Percentiles rank a stretch among this genome's conserved stretches.
These are phyloP conservation scores for Botryotinia calthae DNA, from an alignment of 2,329 filamentous ascomycete genomes.

Conservation along the genomic window DNA sequence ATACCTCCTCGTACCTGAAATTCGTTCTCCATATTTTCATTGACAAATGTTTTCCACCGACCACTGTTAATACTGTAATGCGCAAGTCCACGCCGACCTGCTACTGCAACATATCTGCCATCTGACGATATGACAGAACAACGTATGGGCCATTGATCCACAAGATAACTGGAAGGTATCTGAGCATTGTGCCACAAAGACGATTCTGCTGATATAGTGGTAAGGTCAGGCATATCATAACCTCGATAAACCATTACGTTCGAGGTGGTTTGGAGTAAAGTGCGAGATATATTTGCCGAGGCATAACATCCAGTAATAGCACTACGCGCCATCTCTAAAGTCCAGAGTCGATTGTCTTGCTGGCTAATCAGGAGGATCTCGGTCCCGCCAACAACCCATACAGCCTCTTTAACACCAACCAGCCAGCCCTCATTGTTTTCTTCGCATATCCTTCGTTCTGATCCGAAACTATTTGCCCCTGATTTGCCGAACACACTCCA, in stretches of 20 bases:
- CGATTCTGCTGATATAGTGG: conserved; percentile 85
- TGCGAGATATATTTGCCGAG: conserved; percentile 84
- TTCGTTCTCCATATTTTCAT: conserved; percentile 76
- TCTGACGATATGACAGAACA: conserved; percentile 86
- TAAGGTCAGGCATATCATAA: conserved; percentile 86
- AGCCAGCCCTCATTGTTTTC: conserved; percentile 80
- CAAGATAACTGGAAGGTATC: conserved; percentile 78
- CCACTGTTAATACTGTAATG: conserved; percentile 95
- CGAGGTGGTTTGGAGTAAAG: conserved; percentile 82
- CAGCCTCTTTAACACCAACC: conserved; percentile 70
- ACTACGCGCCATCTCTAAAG: conserved; percentile 88
- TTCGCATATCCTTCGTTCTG: conserved; percentile 61
- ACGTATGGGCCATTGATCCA: conserved; percentile 91
- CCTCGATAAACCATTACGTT: conserved; percentile 91
- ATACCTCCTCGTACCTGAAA: conserved; percentile 93
- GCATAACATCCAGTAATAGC: conserved; percentile 91
- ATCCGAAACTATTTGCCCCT: conserved; percentile 77
- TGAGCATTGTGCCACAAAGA: conserved; percentile 94
- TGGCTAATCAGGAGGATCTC: conserved; percentile 74
- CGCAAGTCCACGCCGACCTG: conserved; percentile 85
- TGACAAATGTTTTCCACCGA: conserved; percentile 91
- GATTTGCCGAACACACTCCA: conserved; percentile 98
- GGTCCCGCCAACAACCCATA: conserved; percentile 85
- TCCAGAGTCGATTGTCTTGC: conserved; percentile 77
- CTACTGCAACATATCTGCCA: conserved; percentile 91